Evolutionary conservation across 768 basidiomycete genomes (phyloP).

Genomic region (Collybia mongolica): DNA sequence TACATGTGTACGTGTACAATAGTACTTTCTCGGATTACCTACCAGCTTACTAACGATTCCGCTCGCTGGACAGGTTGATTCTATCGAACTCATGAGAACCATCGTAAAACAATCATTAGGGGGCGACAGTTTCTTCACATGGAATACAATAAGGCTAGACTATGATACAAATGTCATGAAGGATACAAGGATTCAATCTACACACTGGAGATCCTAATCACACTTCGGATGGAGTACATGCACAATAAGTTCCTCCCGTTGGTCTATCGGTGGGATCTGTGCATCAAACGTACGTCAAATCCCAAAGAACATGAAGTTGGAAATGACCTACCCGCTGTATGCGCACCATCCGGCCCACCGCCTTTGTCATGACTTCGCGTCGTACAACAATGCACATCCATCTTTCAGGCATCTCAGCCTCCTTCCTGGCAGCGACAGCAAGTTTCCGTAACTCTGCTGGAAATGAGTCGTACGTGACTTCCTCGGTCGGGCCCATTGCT

Average conservation of each 20-base stretch:
- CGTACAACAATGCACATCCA: constrained; percentile 30
- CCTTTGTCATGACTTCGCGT: constrained; percentile 25
- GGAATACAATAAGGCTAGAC: neutral
- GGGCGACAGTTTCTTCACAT: neutral
- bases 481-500: constrained; percentile 9
- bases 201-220: too few relatives aligned
- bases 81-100: too few relatives aligned
- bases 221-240: too few relatives aligned
- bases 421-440: constrained; percentile 8
- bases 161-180: too few relatives aligned
- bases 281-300: too few relatives aligned
- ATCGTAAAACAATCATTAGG: neutral
- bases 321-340: constrained; percentile 15
- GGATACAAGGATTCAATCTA: too few relatives aligned
- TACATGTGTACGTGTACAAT: too few relatives aligned
- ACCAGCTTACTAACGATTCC: too few relatives aligned
- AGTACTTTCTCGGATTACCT: too few relatives aligned
- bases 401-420: constrained; percentile 13
- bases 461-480: constrained; percentile 1
- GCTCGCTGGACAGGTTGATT: too few relatives aligned
- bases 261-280: too few relatives aligned
- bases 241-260: too few relatives aligned
- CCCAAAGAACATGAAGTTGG: neutral
- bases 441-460: constrained; percentile 12
- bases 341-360: constrained; percentile 25